These are phyloP conservation scores for Euphorbia celastroides DNA, from an alignment of 441 rosid species.

Conservation along the genomic window DNA sequence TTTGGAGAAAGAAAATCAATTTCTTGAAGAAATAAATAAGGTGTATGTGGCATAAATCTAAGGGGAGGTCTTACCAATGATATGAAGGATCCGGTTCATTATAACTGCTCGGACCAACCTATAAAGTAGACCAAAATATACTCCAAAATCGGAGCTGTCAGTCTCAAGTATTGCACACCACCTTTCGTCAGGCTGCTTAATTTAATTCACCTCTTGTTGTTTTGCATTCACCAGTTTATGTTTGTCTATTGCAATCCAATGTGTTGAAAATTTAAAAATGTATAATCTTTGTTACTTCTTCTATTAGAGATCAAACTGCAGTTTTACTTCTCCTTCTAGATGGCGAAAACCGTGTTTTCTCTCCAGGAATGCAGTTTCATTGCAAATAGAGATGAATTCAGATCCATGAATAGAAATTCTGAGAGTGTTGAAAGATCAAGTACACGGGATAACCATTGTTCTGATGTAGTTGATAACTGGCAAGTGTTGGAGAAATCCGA, in stretches of 20 bases:
- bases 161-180: neutral
- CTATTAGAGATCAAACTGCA: neutral
- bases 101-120: too few species aligned
- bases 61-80: too few species aligned
- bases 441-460: neutral
- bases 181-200: neutral
- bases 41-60: too few species aligned
- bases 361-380: constrained; percentile 16
- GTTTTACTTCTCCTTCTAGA: neutral
- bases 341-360: neutral
- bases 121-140: too few species aligned
- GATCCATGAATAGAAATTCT: neutral
- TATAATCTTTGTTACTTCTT: neutral
- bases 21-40: too few species aligned
- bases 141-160: neutral
- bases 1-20: too few species aligned
- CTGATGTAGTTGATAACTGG: constrained; percentile 1
- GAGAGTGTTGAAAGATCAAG: constrained; percentile 2
- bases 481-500: neutral
- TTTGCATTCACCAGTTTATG: neutral
- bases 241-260: neutral
- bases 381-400: constrained; percentile 20
- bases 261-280: neutral
- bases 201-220: neutral
- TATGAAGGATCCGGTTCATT: too few species aligned